Base-by-base conservation (phyloP, 108 stramenopile genomes). In the Asterionellopsis glacialis region DNA sequence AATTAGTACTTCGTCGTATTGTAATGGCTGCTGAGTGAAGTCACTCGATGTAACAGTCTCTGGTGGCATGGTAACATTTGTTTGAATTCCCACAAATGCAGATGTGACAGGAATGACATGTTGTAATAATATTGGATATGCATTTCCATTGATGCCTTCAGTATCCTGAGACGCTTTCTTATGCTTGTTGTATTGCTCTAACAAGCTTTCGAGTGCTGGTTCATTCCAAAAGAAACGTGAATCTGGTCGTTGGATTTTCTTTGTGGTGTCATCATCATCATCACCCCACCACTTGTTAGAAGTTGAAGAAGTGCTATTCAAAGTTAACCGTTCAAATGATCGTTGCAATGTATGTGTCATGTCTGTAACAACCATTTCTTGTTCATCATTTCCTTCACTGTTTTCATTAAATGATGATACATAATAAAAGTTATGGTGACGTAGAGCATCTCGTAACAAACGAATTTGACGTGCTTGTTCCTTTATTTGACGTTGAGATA, bases 151-250 rank as follows among this genome's bases (percentile, higher is more conserved):
- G 19, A 47, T 53, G 33, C 42, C 40, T 6, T 51, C 47, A 10
- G 45, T 33, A 11, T 42, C 41, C 23, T 48, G 22, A 24, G 59
- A 18, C 9, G 22, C 49, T 3, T 27, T 59, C 25, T 44, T 44
- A 16, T 33, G 44, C 9, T 52, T 27, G 0, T 23, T 52, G 58
- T 70, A 51, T 12, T 61, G 57, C 15, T 65, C 56, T 27, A 89
- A 43, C 16, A 96, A 50, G 10, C 73, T 70, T 33, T 82, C 70
- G 26, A 91, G 63, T 26, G 90, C 65, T 26, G 72, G 66, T 71
- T 91, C 80, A 65, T 97, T 97, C 97, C 97, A 97, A 72, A 97
- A 95, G 74, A 96, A 97, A 12, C 95, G 87, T 18, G 74, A 55
- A 74, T 97, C 95, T 12, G 88, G 80, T 15, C 55, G 24, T 23